A percentile compares a stretch with the other conserved stretches of the same genome.
Conservation (phyloP, 73 alveolate species). For the Symbiodinium pilosum region DNA sequence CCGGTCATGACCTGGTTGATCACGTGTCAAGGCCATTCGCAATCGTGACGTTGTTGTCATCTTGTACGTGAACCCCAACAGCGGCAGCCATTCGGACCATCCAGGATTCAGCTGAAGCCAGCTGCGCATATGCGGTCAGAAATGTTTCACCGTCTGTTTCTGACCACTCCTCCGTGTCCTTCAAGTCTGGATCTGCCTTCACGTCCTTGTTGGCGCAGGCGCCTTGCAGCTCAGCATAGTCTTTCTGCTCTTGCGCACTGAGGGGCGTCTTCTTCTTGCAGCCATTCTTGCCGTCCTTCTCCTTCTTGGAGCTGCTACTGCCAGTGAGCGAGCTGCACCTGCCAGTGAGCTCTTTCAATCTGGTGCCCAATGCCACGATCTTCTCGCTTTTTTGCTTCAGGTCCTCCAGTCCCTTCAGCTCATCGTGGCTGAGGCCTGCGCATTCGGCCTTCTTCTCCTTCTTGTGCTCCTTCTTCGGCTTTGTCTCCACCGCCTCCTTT, state of each 20-base stretch:
- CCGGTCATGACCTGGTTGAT: too few species aligned
- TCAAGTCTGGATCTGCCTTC: neutral
- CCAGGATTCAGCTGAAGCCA: too few species aligned
- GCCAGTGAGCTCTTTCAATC: neutral
- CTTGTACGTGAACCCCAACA: too few species aligned
- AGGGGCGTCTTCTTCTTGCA: slow-evolving; percentile 8
- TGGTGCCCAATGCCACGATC: neutral
- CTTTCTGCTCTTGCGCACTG: neutral
- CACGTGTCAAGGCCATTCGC: too few species aligned
- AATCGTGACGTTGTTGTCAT: too few species aligned
- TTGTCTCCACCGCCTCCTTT: slow-evolving; percentile 6
- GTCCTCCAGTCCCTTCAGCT: neutral
- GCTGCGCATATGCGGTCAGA: too few species aligned
- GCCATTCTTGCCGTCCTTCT: slow-evolving; percentile 12
- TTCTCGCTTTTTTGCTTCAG: slow-evolving; percentile 27
- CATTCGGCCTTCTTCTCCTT: neutral
- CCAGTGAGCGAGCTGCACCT: neutral
- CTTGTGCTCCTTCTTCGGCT: slow-evolving; percentile 71
- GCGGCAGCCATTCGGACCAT: too few species aligned
- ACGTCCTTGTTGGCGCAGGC: neutral
- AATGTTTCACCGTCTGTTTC: too few species aligned
- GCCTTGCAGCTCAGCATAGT: neutral
- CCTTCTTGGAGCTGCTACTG: neutral
- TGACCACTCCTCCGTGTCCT: neutral
- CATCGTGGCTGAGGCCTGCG: neutral